Evolutionary conservation across 495 filamentous ascomycete species (phyloP), one percentile per base, ranked within the genome.

Genomic region (Podospora anserina): DNA sequence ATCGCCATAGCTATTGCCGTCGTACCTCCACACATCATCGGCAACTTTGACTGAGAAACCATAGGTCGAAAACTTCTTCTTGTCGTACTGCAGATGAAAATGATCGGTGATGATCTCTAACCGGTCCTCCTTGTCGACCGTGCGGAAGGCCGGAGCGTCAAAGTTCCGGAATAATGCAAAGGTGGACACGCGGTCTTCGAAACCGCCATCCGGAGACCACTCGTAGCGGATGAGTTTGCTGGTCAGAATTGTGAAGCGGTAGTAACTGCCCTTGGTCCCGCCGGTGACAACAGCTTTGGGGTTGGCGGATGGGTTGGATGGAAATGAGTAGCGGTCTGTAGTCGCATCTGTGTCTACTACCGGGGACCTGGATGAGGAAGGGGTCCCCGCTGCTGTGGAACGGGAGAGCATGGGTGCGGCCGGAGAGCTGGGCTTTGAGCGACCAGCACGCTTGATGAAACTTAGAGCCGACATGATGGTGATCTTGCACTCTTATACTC

Each of bases 131-230:
- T 67, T 64, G 19, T 85, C 81, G 13, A 78, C 72, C 27, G 82
- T 72, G 4, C 75, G 74, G 71, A 82, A 88, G 20, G 81, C 70
- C 0, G 86, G 86, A 0, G 80, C 77, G 16, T 83, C 76, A 44
- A 85, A 79, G 2, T 74, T 44, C 9, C 86, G 79, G 66, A 84
- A 81, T 61, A 87, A 77, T 26, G 86, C 86, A 65, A 88, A 80
- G n/a, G 81, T 83, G 5, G 84, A 87, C 5, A 81, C 82, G 23
- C 85, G 82, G 73, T 88, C 85, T 71, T 88, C 86, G 67, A 88
- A 88, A 6, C 69, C 71, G 63, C 79, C 74, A 64, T 88, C 86
- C 15, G 76, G 69, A 1, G 86, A 86, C 83, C 84, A 88, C 76
- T 88, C 86, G 67, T 80, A 88, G 23, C 86, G 83, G 20, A 88